Evolutionary conservation across 352 stramenopile species (phyloP).

Genomic region (Globisporangium cystogenes): DNA sequence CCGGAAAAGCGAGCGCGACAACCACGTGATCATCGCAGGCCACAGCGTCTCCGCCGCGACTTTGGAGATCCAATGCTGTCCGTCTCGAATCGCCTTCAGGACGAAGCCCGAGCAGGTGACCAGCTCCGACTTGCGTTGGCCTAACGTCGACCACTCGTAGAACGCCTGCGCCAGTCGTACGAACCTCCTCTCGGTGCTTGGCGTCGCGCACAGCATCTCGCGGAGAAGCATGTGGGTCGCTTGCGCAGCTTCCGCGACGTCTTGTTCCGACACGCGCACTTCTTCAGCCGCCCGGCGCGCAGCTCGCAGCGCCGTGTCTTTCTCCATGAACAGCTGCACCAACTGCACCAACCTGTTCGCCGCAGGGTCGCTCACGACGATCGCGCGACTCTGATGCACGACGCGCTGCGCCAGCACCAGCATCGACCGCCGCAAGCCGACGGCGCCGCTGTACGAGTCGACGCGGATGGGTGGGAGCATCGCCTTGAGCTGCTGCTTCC

Average conservation of each 20-base stretch:
- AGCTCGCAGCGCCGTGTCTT: slow-evolving; percentile 23
- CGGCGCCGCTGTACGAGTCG: slow-evolving; percentile 25
- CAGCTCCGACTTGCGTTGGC: slow-evolving; percentile 13
- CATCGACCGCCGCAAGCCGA: slow-evolving; percentile 31
- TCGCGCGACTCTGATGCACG: slow-evolving; percentile 21
- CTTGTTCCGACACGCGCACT: slow-evolving; percentile 15
- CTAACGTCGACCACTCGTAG: slow-evolving; percentile 21
- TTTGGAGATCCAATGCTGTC: slow-evolving; percentile 18
- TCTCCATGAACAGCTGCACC: slow-evolving; percentile 28
- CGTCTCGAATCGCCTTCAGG: slow-evolving; percentile 20
- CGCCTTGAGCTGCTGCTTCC: slow-evolving; percentile 38
- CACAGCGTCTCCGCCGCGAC: slow-evolving; percentile 32
- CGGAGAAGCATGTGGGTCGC: slow-evolving; percentile 30
- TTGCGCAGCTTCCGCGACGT: slow-evolving; percentile 17
- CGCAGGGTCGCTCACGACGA: slow-evolving; percentile 25
- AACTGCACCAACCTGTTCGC: slow-evolving; percentile 33
- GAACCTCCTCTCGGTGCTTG: slow-evolving; percentile 26
- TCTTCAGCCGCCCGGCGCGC: slow-evolving; percentile 4
- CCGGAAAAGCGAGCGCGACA: slow-evolving; percentile 5
- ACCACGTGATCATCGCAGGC: slow-evolving; percentile 18
- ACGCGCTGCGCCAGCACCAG: slow-evolving; percentile 24
- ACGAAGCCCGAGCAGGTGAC: slow-evolving; percentile 15
- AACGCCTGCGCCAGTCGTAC: slow-evolving; percentile 25
- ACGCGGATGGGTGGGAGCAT: slow-evolving; percentile 45
- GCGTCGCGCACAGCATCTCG: slow-evolving; percentile 24